These are phyloP conservation scores for Linanthus parryae DNA, from an alignment of 148 eudicot genomes.

Conservation along the genomic window DNA sequence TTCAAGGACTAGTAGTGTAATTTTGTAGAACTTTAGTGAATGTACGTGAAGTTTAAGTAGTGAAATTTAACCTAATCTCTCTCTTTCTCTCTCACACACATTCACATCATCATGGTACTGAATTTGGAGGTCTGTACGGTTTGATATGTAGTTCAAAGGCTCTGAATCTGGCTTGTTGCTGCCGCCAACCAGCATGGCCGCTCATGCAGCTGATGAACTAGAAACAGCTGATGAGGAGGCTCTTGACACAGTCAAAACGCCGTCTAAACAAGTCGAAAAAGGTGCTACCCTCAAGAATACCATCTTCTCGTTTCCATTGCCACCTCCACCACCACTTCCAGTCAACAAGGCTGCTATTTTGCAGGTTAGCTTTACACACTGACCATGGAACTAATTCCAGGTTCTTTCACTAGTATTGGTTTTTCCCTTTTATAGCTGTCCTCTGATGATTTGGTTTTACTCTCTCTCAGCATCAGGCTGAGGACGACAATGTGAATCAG, in stretches of 20 bases:
- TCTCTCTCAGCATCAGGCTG: slow-evolving; percentile 61
- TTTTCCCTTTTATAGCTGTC: background rate
- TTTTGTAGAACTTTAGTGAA: too few relatives aligned
- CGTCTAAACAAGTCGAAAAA: slow-evolving; percentile 11
- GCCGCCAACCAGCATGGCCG: slow-evolving; percentile 84
- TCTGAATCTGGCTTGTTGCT: slow-evolving; percentile 25
- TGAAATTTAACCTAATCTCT: too few relatives aligned
- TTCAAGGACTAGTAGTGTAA: too few relatives aligned
- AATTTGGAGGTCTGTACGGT: too few relatives aligned
- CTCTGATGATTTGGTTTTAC: slow-evolving; percentile 9
- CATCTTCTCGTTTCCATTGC: slow-evolving; percentile 24
- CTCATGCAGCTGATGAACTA: slow-evolving; percentile 58
- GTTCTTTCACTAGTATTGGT: background rate
- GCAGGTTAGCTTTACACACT: slow-evolving; percentile 51
- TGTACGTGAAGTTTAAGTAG: too few relatives aligned
- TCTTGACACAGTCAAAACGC: slow-evolving; percentile 21
- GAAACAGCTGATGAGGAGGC: slow-evolving; percentile 46
- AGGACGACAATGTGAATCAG: slow-evolving; percentile 43
- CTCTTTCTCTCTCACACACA: too few relatives aligned
- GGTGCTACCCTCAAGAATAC: slow-evolving; percentile 18
- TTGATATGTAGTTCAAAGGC: slow-evolving; percentile 28
- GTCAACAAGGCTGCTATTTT: slow-evolving; percentile 33
- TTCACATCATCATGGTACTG: too few relatives aligned
- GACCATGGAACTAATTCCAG: too few relatives aligned
- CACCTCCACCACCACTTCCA: slow-evolving; percentile 51